These are phyloP conservation scores for Pisolithus sp. DNA, from an alignment of 768 basidiomycete species.

Conservation along the genomic window DNA sequence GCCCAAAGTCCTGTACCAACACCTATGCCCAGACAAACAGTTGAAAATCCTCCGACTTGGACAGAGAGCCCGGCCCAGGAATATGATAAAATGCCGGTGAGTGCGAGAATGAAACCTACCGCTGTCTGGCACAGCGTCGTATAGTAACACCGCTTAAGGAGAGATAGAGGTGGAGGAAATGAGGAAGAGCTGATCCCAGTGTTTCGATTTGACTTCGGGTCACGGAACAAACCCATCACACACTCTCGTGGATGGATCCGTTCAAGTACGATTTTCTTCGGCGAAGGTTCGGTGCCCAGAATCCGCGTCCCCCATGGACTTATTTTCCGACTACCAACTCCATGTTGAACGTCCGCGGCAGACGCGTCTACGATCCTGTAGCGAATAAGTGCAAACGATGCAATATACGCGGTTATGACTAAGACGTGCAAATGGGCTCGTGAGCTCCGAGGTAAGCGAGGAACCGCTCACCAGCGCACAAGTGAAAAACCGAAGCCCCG, in stretches of 20 bases:
- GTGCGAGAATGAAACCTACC: conserved; percentile 18
- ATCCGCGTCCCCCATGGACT: not conserved
- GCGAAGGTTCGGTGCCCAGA: not conserved
- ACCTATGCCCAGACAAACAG: conserved; percentile 19
- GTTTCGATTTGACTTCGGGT: not conserved
- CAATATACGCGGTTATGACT: conserved; percentile 24
- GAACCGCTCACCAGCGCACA: conserved; percentile 21
- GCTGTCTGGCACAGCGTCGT: conserved; percentile 20
- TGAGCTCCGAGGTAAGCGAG: not conserved
- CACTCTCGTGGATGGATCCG: conserved; percentile 5
- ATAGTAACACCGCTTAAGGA: conserved; percentile 20
- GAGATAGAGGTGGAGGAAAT: conserved; percentile 2
- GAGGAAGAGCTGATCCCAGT: not conserved
- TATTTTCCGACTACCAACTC: not conserved
- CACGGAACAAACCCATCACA: not conserved
- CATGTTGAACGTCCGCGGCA: conserved; percentile 11
- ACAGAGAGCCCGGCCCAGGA: conserved; percentile 19
- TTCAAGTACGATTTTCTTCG: conserved; percentile 12
- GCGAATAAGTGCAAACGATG: conserved; percentile 24
- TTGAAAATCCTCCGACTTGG: conserved; percentile 24
- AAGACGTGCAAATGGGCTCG: not conserved
- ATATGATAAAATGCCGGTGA: conserved; percentile 22
- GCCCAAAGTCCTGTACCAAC: conserved; percentile 20
- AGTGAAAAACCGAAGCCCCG: conserved; percentile 26
- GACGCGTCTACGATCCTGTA: conserved; percentile 17